A percentile compares a stretch with the other conserved stretches of the same genome.
Evolutionary conservation across 1,284 basidiomycete species (phyloP).

Genomic region (Ceratobasidium sp.): DNA sequence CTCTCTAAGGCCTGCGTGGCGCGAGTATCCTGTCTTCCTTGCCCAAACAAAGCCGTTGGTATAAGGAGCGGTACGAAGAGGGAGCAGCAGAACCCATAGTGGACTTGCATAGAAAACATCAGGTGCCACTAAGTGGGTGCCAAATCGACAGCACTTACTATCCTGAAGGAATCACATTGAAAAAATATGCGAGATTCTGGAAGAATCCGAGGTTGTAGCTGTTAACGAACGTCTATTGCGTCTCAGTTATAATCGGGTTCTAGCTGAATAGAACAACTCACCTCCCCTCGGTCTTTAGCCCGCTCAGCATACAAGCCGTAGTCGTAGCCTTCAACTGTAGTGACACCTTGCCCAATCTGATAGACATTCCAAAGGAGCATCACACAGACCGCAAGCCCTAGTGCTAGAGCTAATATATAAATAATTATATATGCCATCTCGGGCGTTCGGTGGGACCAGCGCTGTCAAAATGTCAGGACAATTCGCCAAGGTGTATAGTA

Average conservation of each 20-base stretch:
- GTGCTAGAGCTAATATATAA: slow-evolving; percentile 82
- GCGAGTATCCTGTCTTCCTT: slow-evolving; percentile 69
- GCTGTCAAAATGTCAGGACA: slow-evolving; percentile 51
- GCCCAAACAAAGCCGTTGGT: slow-evolving; percentile 90
- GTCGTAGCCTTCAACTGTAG: slow-evolving; percentile 92
- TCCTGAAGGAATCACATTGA: slow-evolving; percentile 85
- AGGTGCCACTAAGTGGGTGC: slow-evolving; percentile 7
- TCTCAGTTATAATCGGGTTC: background rate
- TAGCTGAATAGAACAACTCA: slow-evolving; percentile 56
- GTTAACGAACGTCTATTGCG: slow-evolving; percentile 80
- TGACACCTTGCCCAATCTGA: slow-evolving; percentile 84
- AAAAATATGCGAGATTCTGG: slow-evolving; percentile 86
- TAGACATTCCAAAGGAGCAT: slow-evolving; percentile 88
- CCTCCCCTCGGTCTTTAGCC: slow-evolving; percentile 80
- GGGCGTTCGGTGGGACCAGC: slow-evolving; percentile 79
- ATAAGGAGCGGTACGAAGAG: slow-evolving; percentile 83
- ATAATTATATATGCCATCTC: slow-evolving; percentile 78
- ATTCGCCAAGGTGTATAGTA: slow-evolving; percentile 29
- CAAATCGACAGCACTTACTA: slow-evolving; percentile 70
- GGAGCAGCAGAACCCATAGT: slow-evolving; percentile 82
- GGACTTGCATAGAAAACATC: slow-evolving; percentile 64
- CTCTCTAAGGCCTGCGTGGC: slow-evolving; percentile 61
- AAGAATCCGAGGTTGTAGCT: slow-evolving; percentile 90
- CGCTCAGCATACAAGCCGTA: slow-evolving; percentile 81
- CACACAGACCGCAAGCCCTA: slow-evolving; percentile 83